These are phyloP conservation scores for Annona squamosa DNA, from an alignment of 164 flowering plant species.

Conservation along the genomic window DNA sequence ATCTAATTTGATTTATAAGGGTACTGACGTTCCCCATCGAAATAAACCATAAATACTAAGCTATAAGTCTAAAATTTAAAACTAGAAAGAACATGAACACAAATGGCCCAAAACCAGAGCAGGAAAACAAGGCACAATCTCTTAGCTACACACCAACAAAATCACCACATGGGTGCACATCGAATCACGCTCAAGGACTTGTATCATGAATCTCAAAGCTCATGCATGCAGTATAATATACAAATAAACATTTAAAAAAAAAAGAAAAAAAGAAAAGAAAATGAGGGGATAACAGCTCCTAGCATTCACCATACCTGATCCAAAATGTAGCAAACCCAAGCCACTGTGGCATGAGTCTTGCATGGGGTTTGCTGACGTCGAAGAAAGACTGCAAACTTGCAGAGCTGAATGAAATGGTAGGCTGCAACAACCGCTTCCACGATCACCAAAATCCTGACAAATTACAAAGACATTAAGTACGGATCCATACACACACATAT, in stretches of 20 bases:
- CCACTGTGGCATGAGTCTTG: constrained; percentile 8
- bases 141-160: too few species aligned
- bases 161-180: too few species aligned
- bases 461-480: not conserved
- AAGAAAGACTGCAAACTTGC: constrained; percentile 15
- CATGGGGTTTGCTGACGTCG: constrained; percentile 8
- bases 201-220: too few species aligned
- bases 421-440: constrained; percentile 43
- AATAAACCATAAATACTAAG: too few species aligned
- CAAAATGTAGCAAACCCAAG: constrained; percentile 45
- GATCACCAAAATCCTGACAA: constrained; percentile 33
- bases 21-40: too few species aligned
- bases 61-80: too few species aligned
- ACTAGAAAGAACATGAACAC: too few species aligned
- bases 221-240: too few species aligned
- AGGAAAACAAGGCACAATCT: too few species aligned
- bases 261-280: not conserved
- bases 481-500: not conserved
- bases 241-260: not conserved
- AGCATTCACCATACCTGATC: constrained; percentile 53
- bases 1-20: too few species aligned
- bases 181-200: too few species aligned
- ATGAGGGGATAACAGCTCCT: not conserved
- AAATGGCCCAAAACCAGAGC: too few species aligned
- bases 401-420: constrained; percentile 49